These are phyloP conservation scores for Phytophthora citricola DNA, from an alignment of 352 stramenopile genomes.

Conservation along the genomic window DNA sequence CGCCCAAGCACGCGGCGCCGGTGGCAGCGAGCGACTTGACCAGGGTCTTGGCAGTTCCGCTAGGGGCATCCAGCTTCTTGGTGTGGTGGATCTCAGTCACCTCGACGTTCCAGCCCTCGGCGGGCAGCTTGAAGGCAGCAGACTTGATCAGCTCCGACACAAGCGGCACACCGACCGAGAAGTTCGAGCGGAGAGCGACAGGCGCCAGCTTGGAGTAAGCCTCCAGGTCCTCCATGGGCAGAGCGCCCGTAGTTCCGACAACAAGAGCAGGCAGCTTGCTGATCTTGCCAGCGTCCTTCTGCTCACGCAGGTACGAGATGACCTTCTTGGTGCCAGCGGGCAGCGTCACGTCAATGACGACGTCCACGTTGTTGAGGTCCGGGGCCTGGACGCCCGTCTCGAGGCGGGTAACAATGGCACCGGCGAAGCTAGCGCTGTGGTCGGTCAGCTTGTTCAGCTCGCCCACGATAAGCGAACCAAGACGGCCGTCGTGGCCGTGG, in stretches of 20 bases:
- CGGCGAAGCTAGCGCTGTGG: constrained; percentile 54
- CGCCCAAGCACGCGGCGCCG: constrained; percentile 59
- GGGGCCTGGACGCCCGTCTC: constrained; percentile 46
- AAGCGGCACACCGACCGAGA: constrained; percentile 84
- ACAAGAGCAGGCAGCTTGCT: constrained; percentile 77
- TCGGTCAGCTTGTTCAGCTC: constrained; percentile 64
- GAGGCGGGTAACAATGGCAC: constrained; percentile 65
- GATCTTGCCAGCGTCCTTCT: constrained; percentile 70
- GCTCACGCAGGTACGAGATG: constrained; percentile 58
- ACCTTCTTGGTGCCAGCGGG: constrained; percentile 76
- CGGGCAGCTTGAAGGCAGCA: constrained; percentile 77
- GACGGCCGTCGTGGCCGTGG: constrained; percentile 70
- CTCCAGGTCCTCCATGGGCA: constrained; percentile 65
- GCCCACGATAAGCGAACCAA: constrained; percentile 75
- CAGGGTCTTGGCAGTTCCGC: constrained; percentile 81
- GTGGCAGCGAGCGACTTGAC: constrained; percentile 71
- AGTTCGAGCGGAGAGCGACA: constrained; percentile 85
- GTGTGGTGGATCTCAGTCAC: constrained; percentile 88
- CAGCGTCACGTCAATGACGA: constrained; percentile 83
- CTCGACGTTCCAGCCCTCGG: constrained; percentile 81
- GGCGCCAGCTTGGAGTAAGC: constrained; percentile 65
- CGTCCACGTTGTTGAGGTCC: constrained; percentile 56
- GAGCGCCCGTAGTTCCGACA: constrained; percentile 73
- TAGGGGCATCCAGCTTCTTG: constrained; percentile 86
- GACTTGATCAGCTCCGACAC: constrained; percentile 76